These are phyloP conservation scores for Trifolium repens DNA, from an alignment of 306 rosid species.

Conservation along the genomic window DNA sequence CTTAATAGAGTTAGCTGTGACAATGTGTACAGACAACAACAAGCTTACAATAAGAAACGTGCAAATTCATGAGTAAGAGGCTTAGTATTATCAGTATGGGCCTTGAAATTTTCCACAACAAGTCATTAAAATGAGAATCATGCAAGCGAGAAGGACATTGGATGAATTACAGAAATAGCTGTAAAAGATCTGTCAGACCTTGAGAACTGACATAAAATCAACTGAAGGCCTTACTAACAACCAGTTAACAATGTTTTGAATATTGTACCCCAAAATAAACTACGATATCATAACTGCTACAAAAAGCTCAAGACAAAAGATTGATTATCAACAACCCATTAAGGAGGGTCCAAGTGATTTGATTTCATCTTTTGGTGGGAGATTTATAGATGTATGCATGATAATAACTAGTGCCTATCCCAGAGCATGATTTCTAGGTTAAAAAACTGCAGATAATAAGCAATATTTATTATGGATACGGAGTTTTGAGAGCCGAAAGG, in stretches of 20 bases:
- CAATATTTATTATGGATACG: slow-evolving; percentile 67
- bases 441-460: slow-evolving; percentile 21
- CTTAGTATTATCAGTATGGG: slow-evolving; percentile 7
- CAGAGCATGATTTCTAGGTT: slow-evolving; percentile 17
- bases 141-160: background rate
- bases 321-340: slow-evolving; percentile 12
- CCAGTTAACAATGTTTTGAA: slow-evolving; percentile 23
- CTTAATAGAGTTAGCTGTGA: slow-evolving; percentile 21
- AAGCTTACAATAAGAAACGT: slow-evolving; percentile 31
- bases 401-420: slow-evolving; percentile 13
- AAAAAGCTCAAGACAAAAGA: background rate
- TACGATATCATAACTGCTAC: slow-evolving; percentile 23
- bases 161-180: slow-evolving; percentile 9
- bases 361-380: background rate
- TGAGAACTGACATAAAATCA: slow-evolving; percentile 22
- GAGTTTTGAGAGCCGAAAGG: slow-evolving; percentile 91
- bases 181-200: slow-evolving; percentile 14
- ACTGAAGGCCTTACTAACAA: background rate
- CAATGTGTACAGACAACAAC: slow-evolving; percentile 21
- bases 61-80: slow-evolving; percentile 26
- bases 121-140: slow-evolving; percentile 23
- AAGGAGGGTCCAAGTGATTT: slow-evolving; percentile 2
- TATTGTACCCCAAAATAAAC: slow-evolving; percentile 26
- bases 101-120: slow-evolving; percentile 27
- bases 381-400: slow-evolving; percentile 30